A percentile compares a stretch with the other conserved stretches of the same genome.
phyloP scores from a whole-genome alignment of 169 alveolate genomes.

The Eimeria sp. region DNA sequence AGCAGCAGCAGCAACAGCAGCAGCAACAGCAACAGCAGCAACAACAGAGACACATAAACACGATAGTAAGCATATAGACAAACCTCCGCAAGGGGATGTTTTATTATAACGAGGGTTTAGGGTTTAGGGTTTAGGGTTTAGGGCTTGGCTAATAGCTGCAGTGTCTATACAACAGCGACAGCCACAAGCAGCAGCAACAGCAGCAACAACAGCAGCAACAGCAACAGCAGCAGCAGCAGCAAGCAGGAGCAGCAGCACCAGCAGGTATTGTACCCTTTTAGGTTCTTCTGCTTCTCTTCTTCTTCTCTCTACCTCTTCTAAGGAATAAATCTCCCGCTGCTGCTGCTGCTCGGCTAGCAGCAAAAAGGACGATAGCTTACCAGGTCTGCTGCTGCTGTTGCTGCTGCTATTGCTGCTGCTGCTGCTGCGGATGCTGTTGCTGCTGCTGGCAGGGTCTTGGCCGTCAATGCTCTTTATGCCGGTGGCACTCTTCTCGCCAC shows the following conservation, averaged over 20 bases:
- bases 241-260: slow-evolving; percentile 1
- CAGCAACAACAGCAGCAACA: background rate
- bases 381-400: slow-evolving; percentile 26
- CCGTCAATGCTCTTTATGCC: too few species aligned
- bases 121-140: background rate
- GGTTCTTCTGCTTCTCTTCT: slow-evolving; percentile 21
- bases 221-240: background rate
- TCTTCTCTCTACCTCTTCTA: slow-evolving; percentile 2
- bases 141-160: background rate
- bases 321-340: background rate
- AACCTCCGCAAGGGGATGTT: too few species aligned
- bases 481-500: background rate
- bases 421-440: slow-evolving; percentile 13
- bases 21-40: background rate
- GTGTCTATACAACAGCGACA: too few species aligned
- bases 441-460: too few species aligned
- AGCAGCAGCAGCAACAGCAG: slow-evolving; percentile 22
- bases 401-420: slow-evolving; percentile 21
- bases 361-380: slow-evolving; percentile 2
- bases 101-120: too few species aligned
- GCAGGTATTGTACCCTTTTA: background rate
- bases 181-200: background rate
- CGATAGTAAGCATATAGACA: too few species aligned
- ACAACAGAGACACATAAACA: too few species aligned
- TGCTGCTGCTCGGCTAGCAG: slow-evolving; percentile 5